Evolutionary conservation across 441 rosid species (phyloP).

Genomic region (Euphorbia celastroides): DNA sequence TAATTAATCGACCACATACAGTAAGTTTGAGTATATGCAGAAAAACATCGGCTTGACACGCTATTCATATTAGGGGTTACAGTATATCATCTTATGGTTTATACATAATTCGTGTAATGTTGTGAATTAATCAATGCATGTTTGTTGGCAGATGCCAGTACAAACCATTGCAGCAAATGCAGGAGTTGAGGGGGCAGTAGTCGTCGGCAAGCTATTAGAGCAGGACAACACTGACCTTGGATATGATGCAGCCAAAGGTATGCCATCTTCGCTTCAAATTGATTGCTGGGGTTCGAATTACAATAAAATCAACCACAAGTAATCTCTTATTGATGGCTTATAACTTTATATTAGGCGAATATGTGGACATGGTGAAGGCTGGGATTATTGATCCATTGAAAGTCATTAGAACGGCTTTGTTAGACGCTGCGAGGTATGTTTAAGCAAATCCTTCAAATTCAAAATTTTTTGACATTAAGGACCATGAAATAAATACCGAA

Average conservation of each 20-base stretch:
- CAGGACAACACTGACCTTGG: slow-evolving; percentile 73
- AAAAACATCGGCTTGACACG: too few species aligned
- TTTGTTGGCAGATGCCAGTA: slow-evolving; percentile 46
- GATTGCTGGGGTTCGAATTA: not conserved
- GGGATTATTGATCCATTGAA: slow-evolving; percentile 84
- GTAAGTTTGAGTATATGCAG: not conserved
- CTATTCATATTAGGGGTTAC: too few species aligned
- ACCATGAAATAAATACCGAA: not conserved
- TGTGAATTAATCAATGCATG: not conserved
- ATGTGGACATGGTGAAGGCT: slow-evolving; percentile 80
- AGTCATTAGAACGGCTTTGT: slow-evolving; percentile 83
- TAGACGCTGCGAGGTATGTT: slow-evolving; percentile 77
- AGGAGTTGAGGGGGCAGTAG: slow-evolving; percentile 85
- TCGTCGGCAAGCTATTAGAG: slow-evolving; percentile 82
- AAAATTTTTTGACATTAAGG: not conserved
- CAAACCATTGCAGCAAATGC: slow-evolving; percentile 74
- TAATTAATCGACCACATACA: too few species aligned
- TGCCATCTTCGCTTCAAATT: not conserved
- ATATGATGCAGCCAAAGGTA: slow-evolving; percentile 91
- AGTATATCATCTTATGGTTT: not conserved
- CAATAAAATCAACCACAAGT: not conserved
- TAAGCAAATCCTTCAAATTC: not conserved
- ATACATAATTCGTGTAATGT: not conserved
- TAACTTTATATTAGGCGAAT: slow-evolving; percentile 44
- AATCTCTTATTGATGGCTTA: not conserved